phyloP scores from a whole-genome alignment of 2,329 filamentous ascomycete genomes.

The Fusarium udum region DNA sequence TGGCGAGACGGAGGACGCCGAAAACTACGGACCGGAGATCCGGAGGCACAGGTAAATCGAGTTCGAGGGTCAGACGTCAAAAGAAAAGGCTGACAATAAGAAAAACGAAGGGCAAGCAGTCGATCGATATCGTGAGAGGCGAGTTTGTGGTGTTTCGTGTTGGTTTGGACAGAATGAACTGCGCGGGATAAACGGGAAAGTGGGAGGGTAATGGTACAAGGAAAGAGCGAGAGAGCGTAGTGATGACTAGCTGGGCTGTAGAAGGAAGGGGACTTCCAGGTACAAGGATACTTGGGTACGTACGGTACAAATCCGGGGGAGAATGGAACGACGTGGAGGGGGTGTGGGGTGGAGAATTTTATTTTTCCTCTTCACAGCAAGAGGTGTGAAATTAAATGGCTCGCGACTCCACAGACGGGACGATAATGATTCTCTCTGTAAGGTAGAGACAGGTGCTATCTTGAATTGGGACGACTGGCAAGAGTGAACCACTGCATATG shows the following conservation, averaged over 20 bases:
- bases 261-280: slow-evolving; percentile 32
- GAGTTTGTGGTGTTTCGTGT: slow-evolving; percentile 40
- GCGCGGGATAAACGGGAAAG: slow-evolving; percentile 39
- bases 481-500: neutral
- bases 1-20: slow-evolving; percentile 23
- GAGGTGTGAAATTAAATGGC: slow-evolving; percentile 5
- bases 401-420: slow-evolving; percentile 23
- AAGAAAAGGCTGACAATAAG: neutral
- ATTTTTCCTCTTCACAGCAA: neutral
- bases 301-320: slow-evolving; percentile 39
- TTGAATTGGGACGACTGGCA: neutral
- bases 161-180: slow-evolving; percentile 25
- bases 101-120: slow-evolving; percentile 1
- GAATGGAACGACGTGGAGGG: slow-evolving; percentile 33
- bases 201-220: slow-evolving; percentile 40
- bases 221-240: slow-evolving; percentile 33
- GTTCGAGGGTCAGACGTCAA: neutral
- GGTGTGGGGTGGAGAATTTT: slow-evolving; percentile 21
- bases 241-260: slow-evolving; percentile 33
- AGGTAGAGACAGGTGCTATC: neutral
- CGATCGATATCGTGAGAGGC: slow-evolving; percentile 37
- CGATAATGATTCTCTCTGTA: slow-evolving; percentile 31
- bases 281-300: slow-evolving; percentile 36
- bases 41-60: slow-evolving; percentile 11
- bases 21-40: slow-evolving; percentile 4